phyloP scores from a whole-genome alignment of 257 asterid genomes.

The Verbena officinalis region DNA sequence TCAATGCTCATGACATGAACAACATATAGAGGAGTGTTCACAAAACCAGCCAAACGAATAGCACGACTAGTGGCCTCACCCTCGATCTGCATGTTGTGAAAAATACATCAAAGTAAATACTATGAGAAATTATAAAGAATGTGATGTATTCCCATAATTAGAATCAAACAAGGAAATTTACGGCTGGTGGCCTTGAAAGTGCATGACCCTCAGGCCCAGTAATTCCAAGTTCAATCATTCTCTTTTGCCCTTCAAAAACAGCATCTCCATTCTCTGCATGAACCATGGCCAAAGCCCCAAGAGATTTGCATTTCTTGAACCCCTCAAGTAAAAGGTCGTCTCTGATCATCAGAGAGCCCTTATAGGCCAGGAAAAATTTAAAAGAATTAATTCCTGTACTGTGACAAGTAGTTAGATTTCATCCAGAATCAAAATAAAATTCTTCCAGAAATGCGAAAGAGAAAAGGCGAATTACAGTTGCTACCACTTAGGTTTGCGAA shows the following conservation, averaged over 20 bases:
- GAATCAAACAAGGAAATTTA: constrained; percentile 33
- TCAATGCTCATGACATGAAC: constrained; percentile 99
- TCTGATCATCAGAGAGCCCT: constrained; percentile 88
- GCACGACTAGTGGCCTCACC: constrained; percentile 97
- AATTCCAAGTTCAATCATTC: constrained; percentile 91
- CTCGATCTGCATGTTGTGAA: constrained; percentile 61
- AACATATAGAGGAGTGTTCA: constrained; percentile 86
- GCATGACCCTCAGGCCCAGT: constrained; percentile 98
- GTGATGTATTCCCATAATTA: neutral
- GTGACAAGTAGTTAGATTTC: constrained; percentile 24
- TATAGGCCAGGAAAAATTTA: constrained; percentile 90
- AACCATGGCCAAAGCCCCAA: constrained; percentile 97
- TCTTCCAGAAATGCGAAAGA: neutral
- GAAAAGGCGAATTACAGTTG: too few species aligned
- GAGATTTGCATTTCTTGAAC: constrained; percentile 89
- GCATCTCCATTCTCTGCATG: constrained; percentile 99
- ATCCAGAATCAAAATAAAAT: neutral
- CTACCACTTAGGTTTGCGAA: too few species aligned
- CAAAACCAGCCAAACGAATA: constrained; percentile 90
- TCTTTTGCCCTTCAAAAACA: constrained; percentile 87
- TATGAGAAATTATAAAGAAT: neutral
- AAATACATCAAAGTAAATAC: neutral
- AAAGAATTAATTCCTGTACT: constrained; percentile 86
- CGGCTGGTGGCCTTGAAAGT: constrained; percentile 94
- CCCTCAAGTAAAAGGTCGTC: constrained; percentile 92